phyloP scores from a whole-genome alignment of 805 yeast species.

The Candida pini region DNA sequence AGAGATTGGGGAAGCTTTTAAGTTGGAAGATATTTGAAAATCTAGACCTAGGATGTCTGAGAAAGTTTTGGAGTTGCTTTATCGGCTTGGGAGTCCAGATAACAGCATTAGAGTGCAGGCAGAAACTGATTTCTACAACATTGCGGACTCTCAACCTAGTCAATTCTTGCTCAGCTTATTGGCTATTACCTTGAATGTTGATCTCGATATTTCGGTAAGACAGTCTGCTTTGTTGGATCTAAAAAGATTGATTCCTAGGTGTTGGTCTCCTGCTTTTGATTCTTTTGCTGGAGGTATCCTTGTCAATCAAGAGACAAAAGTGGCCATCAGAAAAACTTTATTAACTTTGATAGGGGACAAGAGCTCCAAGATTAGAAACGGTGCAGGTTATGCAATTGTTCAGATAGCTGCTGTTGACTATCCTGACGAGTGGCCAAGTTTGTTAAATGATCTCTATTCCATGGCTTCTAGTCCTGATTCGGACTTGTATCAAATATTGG shows the following conservation, averaged over 20 bases:
- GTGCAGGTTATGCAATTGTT: slow-evolving; percentile 69
- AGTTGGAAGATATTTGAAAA: background rate
- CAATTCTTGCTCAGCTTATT: slow-evolving; percentile 37
- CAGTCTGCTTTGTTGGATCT: slow-evolving; percentile 65
- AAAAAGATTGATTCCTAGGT: slow-evolving; percentile 60
- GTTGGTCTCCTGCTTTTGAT: slow-evolving; percentile 82
- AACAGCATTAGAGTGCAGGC: slow-evolving; percentile 47
- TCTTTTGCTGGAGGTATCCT: slow-evolving; percentile 58
- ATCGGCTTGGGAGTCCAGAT: slow-evolving; percentile 32
- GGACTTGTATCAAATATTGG: slow-evolving; percentile 35
- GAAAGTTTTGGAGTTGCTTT: slow-evolving; percentile 13
- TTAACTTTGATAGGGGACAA: slow-evolving; percentile 42
- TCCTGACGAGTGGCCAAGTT: slow-evolving; percentile 93
- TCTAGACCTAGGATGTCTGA: slow-evolving; percentile 6
- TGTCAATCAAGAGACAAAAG: slow-evolving; percentile 47
- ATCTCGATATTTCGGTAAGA: slow-evolving; percentile 33
- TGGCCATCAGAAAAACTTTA: slow-evolving; percentile 42
- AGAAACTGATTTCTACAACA: slow-evolving; percentile 41
- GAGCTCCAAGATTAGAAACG: slow-evolving; percentile 55
- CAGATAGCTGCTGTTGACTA: slow-evolving; percentile 85
- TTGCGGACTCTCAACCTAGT: slow-evolving; percentile 46
- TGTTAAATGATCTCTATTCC: slow-evolving; percentile 45
- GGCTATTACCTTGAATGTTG: slow-evolving; percentile 31
- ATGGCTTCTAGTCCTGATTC: slow-evolving; percentile 24
- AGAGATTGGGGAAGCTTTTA: background rate